Evolutionary conservation across 192 early-diverging fungal genomes (phyloP).

Genomic region (Podila clonocystis): DNA sequence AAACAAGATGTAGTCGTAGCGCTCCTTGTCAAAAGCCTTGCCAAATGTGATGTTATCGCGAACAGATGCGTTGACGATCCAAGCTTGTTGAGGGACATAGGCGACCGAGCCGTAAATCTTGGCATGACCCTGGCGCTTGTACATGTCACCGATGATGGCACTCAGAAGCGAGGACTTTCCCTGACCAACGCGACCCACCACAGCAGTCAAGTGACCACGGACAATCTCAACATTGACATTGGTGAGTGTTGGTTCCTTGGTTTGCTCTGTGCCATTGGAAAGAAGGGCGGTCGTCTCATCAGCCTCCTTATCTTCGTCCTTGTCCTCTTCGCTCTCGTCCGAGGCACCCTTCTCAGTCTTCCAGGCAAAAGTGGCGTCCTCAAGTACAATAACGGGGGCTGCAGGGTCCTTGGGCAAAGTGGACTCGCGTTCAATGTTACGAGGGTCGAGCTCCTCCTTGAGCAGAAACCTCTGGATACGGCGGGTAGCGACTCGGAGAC

Average conservation of each 20-base stretch:
- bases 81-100: constrained; percentile 74
- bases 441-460: constrained; percentile 72
- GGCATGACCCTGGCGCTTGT: constrained; percentile 68
- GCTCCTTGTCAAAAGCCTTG: constrained; percentile 70
- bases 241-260: constrained; percentile 4
- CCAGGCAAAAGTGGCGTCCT: constrained; percentile 36
- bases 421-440: background rate
- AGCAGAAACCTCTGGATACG: constrained; percentile 82
- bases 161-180: constrained; percentile 63
- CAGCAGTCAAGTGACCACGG: constrained; percentile 27
- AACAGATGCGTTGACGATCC: constrained; percentile 95
- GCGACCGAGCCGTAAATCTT: constrained; percentile 71
- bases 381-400: constrained; percentile 9
- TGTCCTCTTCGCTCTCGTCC: constrained; percentile 9
- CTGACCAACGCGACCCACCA: constrained; percentile 49
- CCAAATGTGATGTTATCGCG: constrained; percentile 95
- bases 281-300: constrained; percentile 20
- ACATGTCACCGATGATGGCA: constrained; percentile 89
- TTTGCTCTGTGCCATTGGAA: background rate
- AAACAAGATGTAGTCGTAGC: constrained; percentile 76
- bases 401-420: constrained; percentile 9
- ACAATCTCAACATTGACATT: constrained; percentile 36
- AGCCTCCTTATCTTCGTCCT: constrained; percentile 3
- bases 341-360: background rate
- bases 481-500: constrained; percentile 80